These are phyloP conservation scores for Ophiocordyceps sinensis DNA, from an alignment of 2,329 filamentous ascomycete species.

Conservation along the genomic window DNA sequence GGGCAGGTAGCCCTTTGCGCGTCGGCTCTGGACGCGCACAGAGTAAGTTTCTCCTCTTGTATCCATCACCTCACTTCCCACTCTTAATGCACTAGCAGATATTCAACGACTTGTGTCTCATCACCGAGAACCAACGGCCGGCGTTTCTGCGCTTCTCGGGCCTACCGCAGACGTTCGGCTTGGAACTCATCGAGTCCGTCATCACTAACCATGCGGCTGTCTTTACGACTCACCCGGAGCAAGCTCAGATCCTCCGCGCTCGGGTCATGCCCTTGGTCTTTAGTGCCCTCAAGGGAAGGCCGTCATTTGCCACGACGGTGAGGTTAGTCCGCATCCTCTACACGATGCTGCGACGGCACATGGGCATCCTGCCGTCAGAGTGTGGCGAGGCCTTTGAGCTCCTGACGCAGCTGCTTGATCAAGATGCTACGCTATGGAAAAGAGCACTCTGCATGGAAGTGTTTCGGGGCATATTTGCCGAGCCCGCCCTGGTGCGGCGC, in stretches of 20 bases:
- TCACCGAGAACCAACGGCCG: constrained; percentile 72
- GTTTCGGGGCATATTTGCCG: constrained; percentile 71
- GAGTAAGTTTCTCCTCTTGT: constrained; percentile 28
- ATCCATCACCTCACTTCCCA: not conserved
- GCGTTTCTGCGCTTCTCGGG: constrained; percentile 69
- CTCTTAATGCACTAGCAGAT: constrained; percentile 33
- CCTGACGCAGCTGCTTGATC: constrained; percentile 75
- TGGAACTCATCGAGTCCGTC: constrained; percentile 86
- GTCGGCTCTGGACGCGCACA: constrained; percentile 74
- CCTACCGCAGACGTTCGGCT: constrained; percentile 66
- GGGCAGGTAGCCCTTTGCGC: constrained; percentile 52
- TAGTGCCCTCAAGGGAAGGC: constrained; percentile 60
- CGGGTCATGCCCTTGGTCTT: constrained; percentile 75
- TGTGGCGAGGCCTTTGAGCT: constrained; percentile 72
- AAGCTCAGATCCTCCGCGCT: constrained; percentile 61
- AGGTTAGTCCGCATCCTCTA: constrained; percentile 73
- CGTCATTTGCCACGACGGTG: constrained; percentile 69
- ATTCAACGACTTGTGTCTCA: constrained; percentile 77
- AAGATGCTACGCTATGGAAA: constrained; percentile 76
- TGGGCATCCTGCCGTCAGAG: constrained; percentile 60
- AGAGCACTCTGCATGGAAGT: constrained; percentile 83
- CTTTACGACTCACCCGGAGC: constrained; percentile 65
- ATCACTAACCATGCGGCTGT: constrained; percentile 73
- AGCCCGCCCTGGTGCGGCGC: constrained; percentile 61
- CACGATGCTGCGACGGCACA: constrained; percentile 64